Conservation (phyloP, 495 filamentous ascomycete genomes). For the Trypethelium eluteriae region DNA sequence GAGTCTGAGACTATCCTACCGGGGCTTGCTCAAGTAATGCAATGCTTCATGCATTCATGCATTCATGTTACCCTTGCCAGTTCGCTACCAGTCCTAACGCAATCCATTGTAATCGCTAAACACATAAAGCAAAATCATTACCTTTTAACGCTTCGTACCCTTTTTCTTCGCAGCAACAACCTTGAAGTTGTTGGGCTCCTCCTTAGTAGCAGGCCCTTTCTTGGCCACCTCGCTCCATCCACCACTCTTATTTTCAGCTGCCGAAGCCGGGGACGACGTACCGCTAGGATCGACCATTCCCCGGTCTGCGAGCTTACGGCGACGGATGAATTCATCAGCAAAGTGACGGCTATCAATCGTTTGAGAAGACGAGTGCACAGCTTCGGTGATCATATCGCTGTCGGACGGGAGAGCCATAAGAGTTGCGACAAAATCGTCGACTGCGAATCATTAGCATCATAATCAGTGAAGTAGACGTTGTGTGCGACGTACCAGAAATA, state of each 20-base stretch:
- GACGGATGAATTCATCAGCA: constrained; percentile 85
- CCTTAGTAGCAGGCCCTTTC: constrained; percentile 57
- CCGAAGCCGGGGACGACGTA: constrained; percentile 26
- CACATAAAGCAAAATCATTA: constrained; percentile 7
- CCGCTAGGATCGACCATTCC: constrained; percentile 59
- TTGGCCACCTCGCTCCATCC: constrained; percentile 98
- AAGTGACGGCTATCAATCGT: constrained; percentile 89
- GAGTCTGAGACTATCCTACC: not conserved
- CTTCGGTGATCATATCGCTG: constrained; percentile 73
- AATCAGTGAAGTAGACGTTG: not conserved
- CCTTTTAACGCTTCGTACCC: constrained; percentile 43
- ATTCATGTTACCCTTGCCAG: not conserved
- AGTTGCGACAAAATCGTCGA: constrained; percentile 69
- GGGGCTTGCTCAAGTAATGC: not conserved
- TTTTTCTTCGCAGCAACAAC: constrained; percentile 91
- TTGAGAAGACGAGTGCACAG: constrained; percentile 73
- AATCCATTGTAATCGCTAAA: not conserved
- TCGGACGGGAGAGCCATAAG: constrained; percentile 70
- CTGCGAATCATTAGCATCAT: constrained; percentile 43
- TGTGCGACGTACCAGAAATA: constrained; percentile 47
- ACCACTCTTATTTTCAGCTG: constrained; percentile 46
- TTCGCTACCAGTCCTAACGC: not conserved
- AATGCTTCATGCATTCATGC: not conserved
- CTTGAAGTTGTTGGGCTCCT: constrained; percentile 61
- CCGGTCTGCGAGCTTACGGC: constrained; percentile 84